Evolutionary conservation across 2,329 filamentous ascomycete species (phyloP).

Genomic region (Exophiala aquamarina): DNA sequence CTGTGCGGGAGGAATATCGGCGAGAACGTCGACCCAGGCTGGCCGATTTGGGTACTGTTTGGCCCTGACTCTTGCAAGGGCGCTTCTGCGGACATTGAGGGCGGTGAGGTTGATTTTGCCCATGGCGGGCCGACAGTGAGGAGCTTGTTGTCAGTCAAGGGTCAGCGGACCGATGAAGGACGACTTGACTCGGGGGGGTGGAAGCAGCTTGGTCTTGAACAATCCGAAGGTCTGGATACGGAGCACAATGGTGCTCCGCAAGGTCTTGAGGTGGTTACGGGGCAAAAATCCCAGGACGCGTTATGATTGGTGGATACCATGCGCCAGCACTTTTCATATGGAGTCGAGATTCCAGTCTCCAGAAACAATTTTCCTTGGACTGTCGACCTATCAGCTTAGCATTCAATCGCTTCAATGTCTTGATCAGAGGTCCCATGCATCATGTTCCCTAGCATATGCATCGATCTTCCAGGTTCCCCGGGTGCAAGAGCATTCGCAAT

Average conservation of each 20-base stretch:
- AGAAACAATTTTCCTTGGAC: no score
- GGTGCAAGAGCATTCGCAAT: constrained; percentile 23
- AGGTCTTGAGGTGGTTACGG: not conserved
- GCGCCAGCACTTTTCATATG: no score
- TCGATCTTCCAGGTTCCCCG: constrained; percentile 16
- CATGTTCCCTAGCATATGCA: constrained; percentile 22
- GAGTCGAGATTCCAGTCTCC: not conserved
- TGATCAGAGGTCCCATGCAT: constrained; percentile 1
- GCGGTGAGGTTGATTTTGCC: constrained; percentile 49
- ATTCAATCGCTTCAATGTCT: no score
- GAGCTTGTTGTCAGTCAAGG: not conserved
- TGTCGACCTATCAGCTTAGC: constrained; percentile 1
- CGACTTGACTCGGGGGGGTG: not conserved
- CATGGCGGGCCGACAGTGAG: constrained; percentile 34
- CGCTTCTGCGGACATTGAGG: constrained; percentile 45
- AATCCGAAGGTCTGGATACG: not conserved
- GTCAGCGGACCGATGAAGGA: not conserved
- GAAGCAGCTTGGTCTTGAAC: not conserved
- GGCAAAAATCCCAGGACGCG: no score
- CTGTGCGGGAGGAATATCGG: constrained; percentile 60
- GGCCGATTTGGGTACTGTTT: constrained; percentile 38
- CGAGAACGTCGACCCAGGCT: constrained; percentile 58
- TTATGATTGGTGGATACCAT: no score
- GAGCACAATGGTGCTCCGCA: not conserved
- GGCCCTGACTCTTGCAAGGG: constrained; percentile 38